Evolutionary conservation across 225 moss, liverwort and hornwort species (phyloP), one percentile per base, ranked within the genome.

Genomic region (Straminergon stramineum): DNA sequence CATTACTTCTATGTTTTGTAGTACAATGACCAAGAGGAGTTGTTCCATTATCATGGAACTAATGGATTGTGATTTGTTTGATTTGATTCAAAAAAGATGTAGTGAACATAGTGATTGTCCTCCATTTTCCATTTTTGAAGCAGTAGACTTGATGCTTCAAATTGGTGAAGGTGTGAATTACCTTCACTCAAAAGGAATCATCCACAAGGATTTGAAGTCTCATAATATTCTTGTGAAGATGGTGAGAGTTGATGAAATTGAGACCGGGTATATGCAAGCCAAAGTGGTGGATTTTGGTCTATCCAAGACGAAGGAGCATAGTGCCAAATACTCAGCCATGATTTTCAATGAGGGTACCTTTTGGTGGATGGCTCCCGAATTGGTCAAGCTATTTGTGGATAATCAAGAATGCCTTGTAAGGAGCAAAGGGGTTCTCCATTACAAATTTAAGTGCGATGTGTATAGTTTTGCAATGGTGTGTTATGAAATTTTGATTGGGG

Each of bases 261-360:
- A 70, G 24, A 39, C 14, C 1, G 13, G 14, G 14, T 70, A 39
- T 70, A 0, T 70, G 4, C 13, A 39, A 1, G n/a, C 4, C 24
- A 70, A 70, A 70, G 39, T 70, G 23, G 14, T 0, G 0, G 70
- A 24, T 12, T 70, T 70, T 39, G 70, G 70, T 70, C 4, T 39
- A 7, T 39, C 70, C 8, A 39, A 39, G 68, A 22, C 1, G 1
- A 21, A 37, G 6, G 4, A 20, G 37, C 0, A 0, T 0, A 69
- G 7, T n/a, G n/a, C n/a, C 22, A 4, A n/a, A 1, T 69, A 2
- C 4, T 69, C n/a, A 4, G 0, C 0, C 4, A 4, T 23, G n/a
- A n/a, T n/a, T 13, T 13, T 1, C 20, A 9, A 71, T 26, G 3
- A 2, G 4, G 71, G 71, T 15, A 71, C 41, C 15, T 0, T 0